Evolutionary conservation across 1,284 basidiomycete species (phyloP), one percentile per base, ranked within the genome.

Genomic region (Tilletia indica): DNA sequence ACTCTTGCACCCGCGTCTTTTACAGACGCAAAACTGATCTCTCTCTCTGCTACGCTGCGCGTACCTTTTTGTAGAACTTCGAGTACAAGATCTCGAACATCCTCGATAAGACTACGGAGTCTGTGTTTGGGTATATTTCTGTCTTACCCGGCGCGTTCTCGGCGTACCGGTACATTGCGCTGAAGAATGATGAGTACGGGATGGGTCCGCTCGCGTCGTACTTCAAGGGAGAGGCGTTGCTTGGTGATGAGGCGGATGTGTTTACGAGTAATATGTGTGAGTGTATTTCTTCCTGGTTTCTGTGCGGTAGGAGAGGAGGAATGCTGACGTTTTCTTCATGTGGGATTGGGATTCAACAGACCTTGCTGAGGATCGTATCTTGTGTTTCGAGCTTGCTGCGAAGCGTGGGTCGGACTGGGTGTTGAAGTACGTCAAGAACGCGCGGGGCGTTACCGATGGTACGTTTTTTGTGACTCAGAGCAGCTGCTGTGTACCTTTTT

Each of bases 171-270:
- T 95, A 93, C 82, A 93, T 93, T 75, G 94, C 94, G 0, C 84
- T 97, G 67, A 91, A 94, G 84, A 98, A 99, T 80, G 89, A 96
- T 84, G 89, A 90, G 71, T 87, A 89, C 49, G 95, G 94, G 0
- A 87, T 89, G 25, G 97, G 96, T 0, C 97, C 97, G 0, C 86
- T 99, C 0, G 92, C 93, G 0, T 93, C 92, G 0, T 99, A 99
- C 85, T 99, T 99, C 87, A 94, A 97, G 83, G 96, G 97, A 38
- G 97, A 99, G 84, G 89, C 93, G 45, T 86, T 97, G 66, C 90
- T 94, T 77, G 93, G 93, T 8, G 89, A 90, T 31, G 93, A 97
- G 79, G 94, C 94, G 0, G 93, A 97, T 81, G 94, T 97, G 54
- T 98, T 97, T 84, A 97, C 93, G 0, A 94, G 92, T 51, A 87